Conservation (phyloP, 768 basidiomycete species). For the Phlegmacium glaucopus region DNA sequence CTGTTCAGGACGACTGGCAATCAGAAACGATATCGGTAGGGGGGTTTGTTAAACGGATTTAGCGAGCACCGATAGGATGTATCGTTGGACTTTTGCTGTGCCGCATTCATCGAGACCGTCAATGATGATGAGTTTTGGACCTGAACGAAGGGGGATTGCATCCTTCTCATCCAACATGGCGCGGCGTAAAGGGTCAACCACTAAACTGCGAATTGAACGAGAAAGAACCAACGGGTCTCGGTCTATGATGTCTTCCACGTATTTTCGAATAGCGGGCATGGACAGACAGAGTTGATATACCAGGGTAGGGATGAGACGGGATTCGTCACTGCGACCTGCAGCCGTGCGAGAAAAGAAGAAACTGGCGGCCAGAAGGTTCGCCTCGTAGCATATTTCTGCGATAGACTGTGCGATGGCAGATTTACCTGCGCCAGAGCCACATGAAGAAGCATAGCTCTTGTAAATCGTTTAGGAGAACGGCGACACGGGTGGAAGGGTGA, state of each 20-base stretch:
- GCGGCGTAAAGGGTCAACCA: constrained; percentile 7
- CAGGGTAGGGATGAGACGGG: constrained; percentile 16
- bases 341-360: no score
- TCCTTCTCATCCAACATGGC: constrained; percentile 13
- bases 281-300: constrained; percentile 12
- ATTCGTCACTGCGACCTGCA: no score
- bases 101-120: no score
- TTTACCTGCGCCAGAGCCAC: constrained; percentile 27
- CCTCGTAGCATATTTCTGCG: constrained; percentile 13
- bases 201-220: constrained; percentile 4
- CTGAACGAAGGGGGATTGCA: constrained; percentile 11
- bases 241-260: constrained; percentile 5
- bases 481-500: no score
- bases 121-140: no score
- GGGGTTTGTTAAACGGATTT: constrained; percentile 1
- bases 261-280: constrained; percentile 5
- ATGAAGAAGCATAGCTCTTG: constrained; percentile 5
- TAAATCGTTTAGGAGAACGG: constrained; percentile 9
- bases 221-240: constrained; percentile 11
- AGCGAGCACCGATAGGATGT: no score
- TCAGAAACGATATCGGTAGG: constrained; percentile 13
- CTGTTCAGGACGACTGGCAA: constrained; percentile 18
- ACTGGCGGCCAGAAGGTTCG: constrained; percentile 2
- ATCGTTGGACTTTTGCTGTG: no score
- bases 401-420: constrained; percentile 23